Base-by-base conservation (phyloP, 257 asterid genomes). In the Ehretia macrophylla region DNA sequence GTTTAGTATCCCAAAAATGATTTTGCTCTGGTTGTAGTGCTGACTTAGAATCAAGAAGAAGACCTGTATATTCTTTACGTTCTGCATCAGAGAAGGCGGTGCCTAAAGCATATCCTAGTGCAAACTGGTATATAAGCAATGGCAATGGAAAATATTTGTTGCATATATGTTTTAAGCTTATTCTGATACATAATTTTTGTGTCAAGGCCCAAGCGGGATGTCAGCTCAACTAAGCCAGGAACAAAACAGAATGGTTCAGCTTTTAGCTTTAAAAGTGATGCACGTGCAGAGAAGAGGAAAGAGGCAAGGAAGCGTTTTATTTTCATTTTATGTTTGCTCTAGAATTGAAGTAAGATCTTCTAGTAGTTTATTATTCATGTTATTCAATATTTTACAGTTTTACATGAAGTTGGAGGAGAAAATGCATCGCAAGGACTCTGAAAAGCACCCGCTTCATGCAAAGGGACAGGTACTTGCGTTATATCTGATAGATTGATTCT, bases 241-340 rank as follows among this genome's bases (percentile, higher is more conserved):
- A 37, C 51, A 59, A 83, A 69, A 70, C 90, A 56, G 69, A 85
- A 68, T 17, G 57, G 55, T 23, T 71, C 82, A 13, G 54, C 62
- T 65, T 63, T 75, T 50, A 66, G 56, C 55, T 71, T 73, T 65
- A 80, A 65, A 73, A 74, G 88, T 69, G 75, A 73, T 17, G 81
- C 63, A 55, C 83, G 70, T 3, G 80, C 85, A 3, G 86, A 66
- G 74, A 79, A 62, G 68, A 79, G 87, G 70, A 83, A 79, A 74
- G 84, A 87, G 89, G 96, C 70, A 61, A 58, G 88, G 32, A 51
- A 37, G n/a, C 47, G 8, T 42, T 42, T 10, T 55, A n/a, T 21
- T 68, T 54, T 47, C 20, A 42, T 20, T 17, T 40, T 35, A 23
- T 5, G n/a, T 51, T 39, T 22, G 8, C 14, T 58, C 23, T 19